Conservation (phyloP, 495 filamentous ascomycete genomes). For the Penicillium pancosmium region DNA sequence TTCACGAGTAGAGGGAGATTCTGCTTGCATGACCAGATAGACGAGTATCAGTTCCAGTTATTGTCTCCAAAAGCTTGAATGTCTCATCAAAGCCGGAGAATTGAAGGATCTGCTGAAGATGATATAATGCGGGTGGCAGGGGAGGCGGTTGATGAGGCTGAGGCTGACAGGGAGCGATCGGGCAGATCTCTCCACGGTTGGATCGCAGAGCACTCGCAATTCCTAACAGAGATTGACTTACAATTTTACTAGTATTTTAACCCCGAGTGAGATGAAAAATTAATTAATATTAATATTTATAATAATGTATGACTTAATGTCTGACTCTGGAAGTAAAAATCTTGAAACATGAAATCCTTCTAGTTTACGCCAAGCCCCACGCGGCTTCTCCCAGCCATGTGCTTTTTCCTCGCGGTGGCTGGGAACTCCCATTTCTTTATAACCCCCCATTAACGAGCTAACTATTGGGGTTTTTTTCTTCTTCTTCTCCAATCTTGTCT, state of each 20-base stretch:
- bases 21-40: too few relatives aligned
- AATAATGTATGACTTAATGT: too few relatives aligned
- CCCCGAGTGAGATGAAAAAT: neutral
- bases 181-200: neutral
- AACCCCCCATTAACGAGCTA: constrained; percentile 13
- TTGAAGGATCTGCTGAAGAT: too few relatives aligned
- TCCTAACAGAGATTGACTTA: too few relatives aligned
- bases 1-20: too few relatives aligned
- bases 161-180: neutral
- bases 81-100: too few relatives aligned
- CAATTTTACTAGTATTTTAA: too few relatives aligned
- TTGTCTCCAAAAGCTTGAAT: too few relatives aligned
- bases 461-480: constrained; percentile 14
- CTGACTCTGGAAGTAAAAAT: neutral
- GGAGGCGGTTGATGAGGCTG: neutral
- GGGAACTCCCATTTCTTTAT: constrained; percentile 23
- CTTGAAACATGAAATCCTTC: neutral
- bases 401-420: constrained; percentile 21
- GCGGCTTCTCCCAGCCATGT: neutral
- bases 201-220: neutral
- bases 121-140: neutral
- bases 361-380: neutral
- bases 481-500: constrained; percentile 11
- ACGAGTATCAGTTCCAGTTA: too few relatives aligned
- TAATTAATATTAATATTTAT: too few relatives aligned